Evolutionary conservation across 192 early-diverging fungal genomes (phyloP), one percentile per base, ranked within the genome.

Genomic region (Backusella tuberculispora): DNA sequence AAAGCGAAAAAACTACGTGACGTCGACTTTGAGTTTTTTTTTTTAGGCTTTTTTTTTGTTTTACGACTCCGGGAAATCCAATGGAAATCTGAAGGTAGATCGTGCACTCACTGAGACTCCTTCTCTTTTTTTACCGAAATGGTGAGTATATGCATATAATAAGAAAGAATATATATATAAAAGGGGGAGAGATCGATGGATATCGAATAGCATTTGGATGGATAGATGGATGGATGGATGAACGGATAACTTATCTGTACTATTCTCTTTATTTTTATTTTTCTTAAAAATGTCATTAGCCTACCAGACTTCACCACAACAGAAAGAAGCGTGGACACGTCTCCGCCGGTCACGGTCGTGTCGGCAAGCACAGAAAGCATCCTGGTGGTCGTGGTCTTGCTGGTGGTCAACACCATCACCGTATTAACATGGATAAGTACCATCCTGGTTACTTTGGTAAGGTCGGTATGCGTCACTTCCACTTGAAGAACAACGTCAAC

Each of bases 371-470:
- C 93, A 90, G 97, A 79, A 99, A 99, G 92, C 98, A 99, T 86
- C 96, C 98, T 81, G 98, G 97, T 85, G 97, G 97, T 92, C 93
- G 98, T 85, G 98, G 98, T 99, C 89, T 98, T 83, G 98, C 98
- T 86, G 97, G 98, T 94, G 98, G 98, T 92, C 92, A n/a, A n/a
- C n/a, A n/a, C n/a, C n/a, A n/a, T n/a, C n/a, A n/a, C n/a, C n/a
- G n/a, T n/a, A n/a, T n/a, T n/a, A n/a, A n/a, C n/a, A n/a, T n/a
- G n/a, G n/a, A n/a, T n/a, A n/a, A n/a, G n/a, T n/a, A n/a, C n/a
- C n/a, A n/a, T n/a, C n/a, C n/a, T n/a, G n/a, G n/a, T n/a, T n/a
- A n/a, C n/a, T n/a, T n/a, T n/a, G n/a, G n/a, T n/a, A n/a, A n/a
- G n/a, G n/a, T n/a, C n/a, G n/a, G n/a, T n/a, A n/a, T n/a, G n/a